These are phyloP conservation scores for Mariannaea elegans DNA, from an alignment of 2,329 filamentous ascomycete genomes.

Conservation along the genomic window DNA sequence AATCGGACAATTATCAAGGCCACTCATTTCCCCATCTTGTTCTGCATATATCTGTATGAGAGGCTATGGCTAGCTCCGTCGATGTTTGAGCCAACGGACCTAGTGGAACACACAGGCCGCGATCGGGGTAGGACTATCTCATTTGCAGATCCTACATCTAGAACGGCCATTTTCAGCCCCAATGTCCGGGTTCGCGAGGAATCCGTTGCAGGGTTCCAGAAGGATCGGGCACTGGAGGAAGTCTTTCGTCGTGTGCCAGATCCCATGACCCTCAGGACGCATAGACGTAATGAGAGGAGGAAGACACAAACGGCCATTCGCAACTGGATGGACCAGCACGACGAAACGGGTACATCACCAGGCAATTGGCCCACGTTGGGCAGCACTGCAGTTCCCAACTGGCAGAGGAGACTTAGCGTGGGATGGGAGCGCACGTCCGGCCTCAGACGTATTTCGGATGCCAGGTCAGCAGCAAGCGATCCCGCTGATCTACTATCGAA, in stretches of 20 bases:
- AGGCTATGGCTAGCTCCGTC: conserved; percentile 77
- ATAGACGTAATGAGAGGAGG: conserved; percentile 69
- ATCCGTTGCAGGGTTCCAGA: conserved; percentile 87
- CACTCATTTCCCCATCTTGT: conserved; percentile 88
- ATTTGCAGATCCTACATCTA: conserved; percentile 64
- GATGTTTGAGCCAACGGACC: conserved; percentile 83
- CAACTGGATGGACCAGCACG: conserved; percentile 86
- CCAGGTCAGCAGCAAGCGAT: conserved; percentile 69
- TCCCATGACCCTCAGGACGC: conserved; percentile 66
- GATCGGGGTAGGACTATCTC: conserved; percentile 60
- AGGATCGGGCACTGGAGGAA: conserved; percentile 89
- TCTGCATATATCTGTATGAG: conserved; percentile 89
- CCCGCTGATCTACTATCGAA: conserved; percentile 69
- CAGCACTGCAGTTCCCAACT: conserved; percentile 54
- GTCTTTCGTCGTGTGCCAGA: conserved; percentile 83
- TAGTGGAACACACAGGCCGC: conserved; percentile 76
- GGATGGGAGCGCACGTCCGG: conserved; percentile 58
- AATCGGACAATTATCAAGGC: conserved; percentile 93
- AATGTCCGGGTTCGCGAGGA: conserved; percentile 79
- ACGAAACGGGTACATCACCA: conserved; percentile 57
- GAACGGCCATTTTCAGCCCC: conserved; percentile 77
- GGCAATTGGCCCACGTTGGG: conserved; percentile 61
- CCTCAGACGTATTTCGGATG: conserved; percentile 62
- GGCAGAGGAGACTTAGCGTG: conserved; percentile 63
- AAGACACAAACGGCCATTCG: conserved; percentile 85